Conservation (phyloP, 1,139 yeast genomes). For the Pichia sp. region DNA sequence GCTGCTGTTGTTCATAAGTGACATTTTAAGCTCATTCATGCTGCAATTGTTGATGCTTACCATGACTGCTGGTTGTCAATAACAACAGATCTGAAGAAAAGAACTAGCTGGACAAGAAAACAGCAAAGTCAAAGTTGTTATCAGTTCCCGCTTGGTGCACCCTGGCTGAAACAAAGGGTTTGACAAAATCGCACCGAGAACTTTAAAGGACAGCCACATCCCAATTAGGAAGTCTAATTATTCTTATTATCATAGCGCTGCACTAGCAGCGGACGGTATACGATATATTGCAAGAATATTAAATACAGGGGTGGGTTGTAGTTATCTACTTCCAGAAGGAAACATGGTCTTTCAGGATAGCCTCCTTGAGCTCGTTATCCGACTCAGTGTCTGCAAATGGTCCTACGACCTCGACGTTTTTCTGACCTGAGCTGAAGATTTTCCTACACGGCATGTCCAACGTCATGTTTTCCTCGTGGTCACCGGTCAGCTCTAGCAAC, state of each 20-base stretch:
- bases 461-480: constrained; percentile 28
- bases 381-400: constrained; percentile 18
- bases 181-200: no score
- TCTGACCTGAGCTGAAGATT: constrained; percentile 26
- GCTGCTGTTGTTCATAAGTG: not conserved
- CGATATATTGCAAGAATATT: no score
- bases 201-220: not conserved
- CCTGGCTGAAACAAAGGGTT: no score
- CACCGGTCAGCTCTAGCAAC: constrained; percentile 25
- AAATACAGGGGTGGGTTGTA: no score
- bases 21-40: not conserved
- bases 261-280: no score
- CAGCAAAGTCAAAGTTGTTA: not conserved
- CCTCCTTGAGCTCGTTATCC: constrained; percentile 20
- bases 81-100: not conserved
- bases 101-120: not conserved
- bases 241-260: no score
- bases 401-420: constrained; percentile 26
- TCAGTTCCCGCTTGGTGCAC: no score
- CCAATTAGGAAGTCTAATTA: not conserved
- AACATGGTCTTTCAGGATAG: constrained; percentile 24
- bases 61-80: not conserved
- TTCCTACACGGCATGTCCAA: constrained; percentile 22
- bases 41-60: not conserved
- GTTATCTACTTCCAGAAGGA: constrained; percentile 22